A percentile compares a stretch with the other conserved stretches of the same genome.
These are phyloP conservation scores for Cytospora schulzeri DNA, from an alignment of 2,329 filamentous ascomycete species.

Conservation along the genomic window DNA sequence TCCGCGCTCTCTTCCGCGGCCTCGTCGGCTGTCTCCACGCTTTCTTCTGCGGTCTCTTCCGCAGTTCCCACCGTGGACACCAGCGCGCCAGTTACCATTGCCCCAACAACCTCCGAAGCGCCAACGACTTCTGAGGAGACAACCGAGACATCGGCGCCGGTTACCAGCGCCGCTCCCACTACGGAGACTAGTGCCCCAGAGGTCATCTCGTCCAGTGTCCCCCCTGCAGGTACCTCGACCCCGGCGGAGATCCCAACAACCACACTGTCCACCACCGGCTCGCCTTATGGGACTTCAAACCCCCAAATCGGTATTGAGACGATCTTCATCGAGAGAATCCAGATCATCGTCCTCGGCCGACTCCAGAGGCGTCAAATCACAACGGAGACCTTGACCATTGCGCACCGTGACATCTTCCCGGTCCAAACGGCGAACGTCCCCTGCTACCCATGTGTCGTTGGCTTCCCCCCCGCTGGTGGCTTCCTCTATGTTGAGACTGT, in stretches of 20 bases:
- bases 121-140: neutral
- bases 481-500: neutral
- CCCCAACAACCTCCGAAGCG: neutral
- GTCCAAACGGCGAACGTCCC: neutral
- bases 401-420: neutral
- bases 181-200: neutral
- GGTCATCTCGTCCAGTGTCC: neutral
- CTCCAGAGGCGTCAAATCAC: neutral
- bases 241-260: neutral
- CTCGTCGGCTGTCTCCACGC: neutral
- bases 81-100: neutral
- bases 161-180: neutral
- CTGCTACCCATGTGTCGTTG: neutral
- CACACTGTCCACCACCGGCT: neutral
- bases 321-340: neutral
- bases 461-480: neutral
- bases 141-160: neutral
- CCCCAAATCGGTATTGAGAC: neutral
- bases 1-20: neutral
- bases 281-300: neutral
- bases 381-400: neutral
- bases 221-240: neutral
- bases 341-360: neutral
- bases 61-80: neutral
- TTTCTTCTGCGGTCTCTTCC: neutral